Base-by-base conservation (phyloP, 2,329 filamentous ascomycete genomes). In the Neonectria faginata region DNA sequence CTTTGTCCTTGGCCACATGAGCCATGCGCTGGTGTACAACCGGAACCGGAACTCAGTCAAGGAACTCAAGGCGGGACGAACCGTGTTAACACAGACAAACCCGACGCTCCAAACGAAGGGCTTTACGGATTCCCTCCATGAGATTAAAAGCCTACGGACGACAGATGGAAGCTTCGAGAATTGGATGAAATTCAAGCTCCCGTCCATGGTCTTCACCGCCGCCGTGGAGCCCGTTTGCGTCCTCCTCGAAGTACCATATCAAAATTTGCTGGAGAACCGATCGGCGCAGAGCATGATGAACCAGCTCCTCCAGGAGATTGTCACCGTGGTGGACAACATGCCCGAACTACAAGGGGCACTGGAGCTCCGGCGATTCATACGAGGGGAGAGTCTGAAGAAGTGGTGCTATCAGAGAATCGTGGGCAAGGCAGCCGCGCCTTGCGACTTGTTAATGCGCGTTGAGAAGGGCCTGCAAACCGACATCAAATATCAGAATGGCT, bases 401-500 rank as follows among this genome's bases (percentile, higher is more conserved):
- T 81, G 91, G 54, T 89, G 87, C 12, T 82, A 83, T 12, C 64
- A 63, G 25, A 70, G 72, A 20, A 78, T 80, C 18, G 64, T 71
- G 18, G 75, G 71, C 27, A 79, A 85, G 60, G 88, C 89, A 56
- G 81, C 84, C 6, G 78, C 79, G 9, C 72, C 77, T 45, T 92
- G 88, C 72, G 85, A 83, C 20, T 93, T 97, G 88, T 81, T 92
- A 6, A 84, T 86, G 57, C 88, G 91, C 72, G 82, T 94, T 12
- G 80, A 87, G 11, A 77, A 79, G 1, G 91, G 92, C 1, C 80
- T 81, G 65, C 79, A 83, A 62, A 93, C 92, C 0, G 93, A 97
- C 73, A 87, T 97, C 44, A 88, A 94, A 50, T 97, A 91, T 73
- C 86, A 95, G 70, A 97, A 97, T 76, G 95, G 94, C 0, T 99